phyloP scores from a whole-genome alignment of 2,329 filamentous ascomycete species.

The Penicillium sp. region DNA sequence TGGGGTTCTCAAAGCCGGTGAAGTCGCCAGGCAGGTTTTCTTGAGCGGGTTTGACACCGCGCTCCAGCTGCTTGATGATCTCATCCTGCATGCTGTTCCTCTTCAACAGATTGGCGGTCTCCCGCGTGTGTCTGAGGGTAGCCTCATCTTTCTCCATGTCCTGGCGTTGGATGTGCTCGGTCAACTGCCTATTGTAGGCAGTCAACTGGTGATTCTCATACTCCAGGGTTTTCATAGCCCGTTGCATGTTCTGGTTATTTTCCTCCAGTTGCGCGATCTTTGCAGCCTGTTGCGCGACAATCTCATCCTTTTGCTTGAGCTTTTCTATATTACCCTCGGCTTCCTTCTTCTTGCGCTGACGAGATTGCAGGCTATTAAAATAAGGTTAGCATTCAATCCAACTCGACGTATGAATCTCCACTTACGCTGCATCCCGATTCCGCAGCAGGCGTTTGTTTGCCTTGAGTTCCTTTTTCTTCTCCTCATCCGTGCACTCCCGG shows the following conservation, averaged over 20 bases:
- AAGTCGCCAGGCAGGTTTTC: constrained; percentile 66
- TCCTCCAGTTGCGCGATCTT: not conserved
- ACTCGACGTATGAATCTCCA: constrained; percentile 28
- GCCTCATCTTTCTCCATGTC: constrained; percentile 89
- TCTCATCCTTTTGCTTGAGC: constrained; percentile 64
- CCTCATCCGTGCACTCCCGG: constrained; percentile 73
- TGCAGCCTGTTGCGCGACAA: not conserved
- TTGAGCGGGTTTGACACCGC: constrained; percentile 39
- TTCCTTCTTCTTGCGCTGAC: constrained; percentile 97
- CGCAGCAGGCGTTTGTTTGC: constrained; percentile 87
- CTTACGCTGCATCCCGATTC: constrained; percentile 95
- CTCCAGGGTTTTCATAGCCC: constrained; percentile 55
- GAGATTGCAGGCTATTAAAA: constrained; percentile 74
- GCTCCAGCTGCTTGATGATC: constrained; percentile 52
- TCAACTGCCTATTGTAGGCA: constrained; percentile 71
- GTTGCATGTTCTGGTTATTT: constrained; percentile 56
- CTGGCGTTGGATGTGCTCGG: constrained; percentile 72
- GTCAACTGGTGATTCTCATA: constrained; percentile 63
- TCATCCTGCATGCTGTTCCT: constrained; percentile 81
- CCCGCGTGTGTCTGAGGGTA: constrained; percentile 81
- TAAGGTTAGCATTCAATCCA: not conserved
- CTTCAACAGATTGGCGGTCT: constrained; percentile 88
- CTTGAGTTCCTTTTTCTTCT: constrained; percentile 96
- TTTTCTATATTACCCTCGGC: constrained; percentile 58
- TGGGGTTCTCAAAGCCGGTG: constrained; percentile 77